Evolutionary conservation across 2,329 filamentous ascomycete species (phyloP), one percentile per base, ranked within the genome.

Genomic region (Dactylellina sp.): DNA sequence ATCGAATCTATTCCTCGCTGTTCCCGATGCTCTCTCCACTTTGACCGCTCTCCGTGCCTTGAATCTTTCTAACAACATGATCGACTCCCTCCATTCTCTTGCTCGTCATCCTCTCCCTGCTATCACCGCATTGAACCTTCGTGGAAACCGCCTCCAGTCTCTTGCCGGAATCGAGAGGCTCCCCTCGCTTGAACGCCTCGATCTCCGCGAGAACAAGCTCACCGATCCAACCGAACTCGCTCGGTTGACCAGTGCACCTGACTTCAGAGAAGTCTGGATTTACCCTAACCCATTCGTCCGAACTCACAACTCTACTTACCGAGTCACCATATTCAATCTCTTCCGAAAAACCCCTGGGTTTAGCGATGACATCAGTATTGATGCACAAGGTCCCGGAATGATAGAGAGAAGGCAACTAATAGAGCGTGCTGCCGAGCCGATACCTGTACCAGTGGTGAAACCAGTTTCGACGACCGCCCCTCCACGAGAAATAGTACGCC

Each of bases 1-100:
- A 0, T 89, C 89, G 56, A 99, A 99, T 79, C 87, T 97, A 32
- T 96, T 99, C 81, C 89, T 88, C n/a, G 91, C 97, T 80, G 90
- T 98, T 61, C 95, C 95, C 0, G 95, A 98, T 80, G 95, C 91
- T 78, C 83, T 99, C 66, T 90, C 93, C 11, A 91, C 88, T 7
- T 84, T 99, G 68, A 93, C 92, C 18, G 90, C 92, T 25, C 86
- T 99, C n/a, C 89, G 93, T 76, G 93, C 95, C 22, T 84, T 99
- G 61, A 98, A 99, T 79, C 85, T 99, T 24, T 96, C 94, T 2
- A 91, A 96, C 79, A 98, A 94, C 85, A 97, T 98, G 93, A 98
- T 99, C 76, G 91, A 94, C 78, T 95, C 93, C 14, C 85, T 99
- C 64, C 91, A 96, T 78, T 97, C 94, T 1, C 84, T 99, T 44